Evolutionary conservation across 768 basidiomycete species (phyloP).

Genomic region (Boletus rubroflammeus): DNA sequence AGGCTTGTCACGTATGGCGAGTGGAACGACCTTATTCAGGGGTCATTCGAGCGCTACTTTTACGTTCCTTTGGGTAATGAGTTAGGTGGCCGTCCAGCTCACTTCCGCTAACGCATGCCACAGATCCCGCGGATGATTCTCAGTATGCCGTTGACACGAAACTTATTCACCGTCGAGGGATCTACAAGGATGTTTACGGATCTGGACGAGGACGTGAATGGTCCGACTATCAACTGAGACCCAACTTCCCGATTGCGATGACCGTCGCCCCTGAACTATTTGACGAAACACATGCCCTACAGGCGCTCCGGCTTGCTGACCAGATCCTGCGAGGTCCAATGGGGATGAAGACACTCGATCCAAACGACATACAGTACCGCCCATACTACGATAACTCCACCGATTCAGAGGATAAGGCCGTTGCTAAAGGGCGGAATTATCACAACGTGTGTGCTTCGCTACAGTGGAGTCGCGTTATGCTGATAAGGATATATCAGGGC

Average conservation of each 20-base stretch:
- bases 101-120: conserved; percentile 1
- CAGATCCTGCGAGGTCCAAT: conserved; percentile 78
- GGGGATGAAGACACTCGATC: conserved; percentile 96
- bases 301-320: conserved; percentile 78
- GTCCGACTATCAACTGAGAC: conserved; percentile 95
- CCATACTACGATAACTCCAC: conserved; percentile 92
- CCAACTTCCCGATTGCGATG: conserved; percentile 96
- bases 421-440: conserved; percentile 95
- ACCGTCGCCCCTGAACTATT: conserved; percentile 95
- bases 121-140: conserved; percentile 69
- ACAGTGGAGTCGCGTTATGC: conserved; percentile 1
- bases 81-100: background rate
- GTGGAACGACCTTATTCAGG: conserved; percentile 83
- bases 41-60: conserved; percentile 86
- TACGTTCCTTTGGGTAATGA: conserved; percentile 75
- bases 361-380: conserved; percentile 83
- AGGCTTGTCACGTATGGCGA: conserved; percentile 81
- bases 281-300: conserved; percentile 72
- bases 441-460: conserved; percentile 59
- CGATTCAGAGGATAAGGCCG: conserved; percentile 74
- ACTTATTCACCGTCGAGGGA: conserved; percentile 84
- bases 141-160: conserved; percentile 65
- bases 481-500: conserved; percentile 46
- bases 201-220: conserved; percentile 85
- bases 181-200: conserved; percentile 97